Evolutionary conservation across 345 rosid species (phyloP), one percentile per base, ranked within the genome.

Genomic region (Eucalyptus sp.): DNA sequence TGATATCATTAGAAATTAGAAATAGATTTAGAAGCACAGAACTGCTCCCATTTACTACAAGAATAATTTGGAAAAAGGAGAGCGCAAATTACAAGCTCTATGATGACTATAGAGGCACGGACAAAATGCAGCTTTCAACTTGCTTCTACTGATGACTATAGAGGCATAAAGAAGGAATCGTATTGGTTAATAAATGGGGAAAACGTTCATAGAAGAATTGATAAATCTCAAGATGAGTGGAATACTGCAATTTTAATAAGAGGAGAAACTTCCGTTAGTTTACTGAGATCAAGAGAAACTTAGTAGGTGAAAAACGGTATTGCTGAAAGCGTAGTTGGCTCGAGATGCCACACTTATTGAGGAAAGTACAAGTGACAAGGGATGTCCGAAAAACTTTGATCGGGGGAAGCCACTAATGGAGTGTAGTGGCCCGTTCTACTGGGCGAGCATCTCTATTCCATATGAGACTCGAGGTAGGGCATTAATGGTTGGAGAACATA

Each of bases 361-460:
- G 11, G 52, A 50, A 50, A 22, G 62, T 24, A 22, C 62, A 56
- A 9, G 29, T 56, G 27, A 56, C 62, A 2, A 56, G 24, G 27
- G 62, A 9, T 56, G 62, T 9, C 3, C 6, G 29, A 56, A 56
- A 22, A 56, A 56, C 5, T 56, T 56, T 56, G 62, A 56, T 56
- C 0, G 0, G 6, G 62, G 29, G 62, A 56, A 56, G 6, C 29
- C 24, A 56, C 27, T 0, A 56, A 56, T 56, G 29, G 13, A 56
- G 62, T 56, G 62, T 10, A 9, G 62, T 56, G 27, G 62, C 62
- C 3, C 0, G 0, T 56, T 22, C 0, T 24, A 6, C 10, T 56
- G 29, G 27, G 27, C 0, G 3, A 22, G 29, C 29, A 0, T 56
- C 27, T 9, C 13, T 22, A 24, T 56, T 24, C 13, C 12, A 22